Evolutionary conservation across 1,139 yeast genomes (phyloP), one percentile per base, ranked within the genome.

Genomic region (Diutina neorugosa): DNA sequence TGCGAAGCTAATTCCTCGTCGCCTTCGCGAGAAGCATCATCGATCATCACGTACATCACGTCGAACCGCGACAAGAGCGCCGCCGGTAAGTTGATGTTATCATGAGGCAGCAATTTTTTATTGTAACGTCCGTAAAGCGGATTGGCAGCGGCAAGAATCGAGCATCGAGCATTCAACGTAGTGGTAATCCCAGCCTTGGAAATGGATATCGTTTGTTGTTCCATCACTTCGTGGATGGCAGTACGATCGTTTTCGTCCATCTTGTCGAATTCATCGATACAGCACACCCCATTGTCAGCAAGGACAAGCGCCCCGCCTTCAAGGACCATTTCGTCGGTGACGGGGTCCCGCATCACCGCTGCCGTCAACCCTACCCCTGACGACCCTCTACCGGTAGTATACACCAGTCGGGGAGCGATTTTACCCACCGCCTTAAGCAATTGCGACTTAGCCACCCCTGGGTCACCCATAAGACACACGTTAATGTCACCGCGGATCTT

Each of bases 311-410:
- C 98, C 69, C 99, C 99, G 56, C 98, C 98, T 77, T 94, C 98
- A 54, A 94, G 76, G 18, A 93, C 90, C 96, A 93, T 90, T 69
- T 94, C 98, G 68, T 93, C 98, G 2, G 98, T 93, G 42, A 93
- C 93, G 2, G 98, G 98, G 66, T 94, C 99, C 63, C 96, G 81
- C 96, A 93, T 90, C 46, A 94, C 98, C 0, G 98, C 98, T 2
- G 99, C 99, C 2, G 99, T 94, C 62, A 94, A 77, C 70, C 99
- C 99, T 52, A 94, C 99, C 54, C 98, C 99, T 0, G 98, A 93
- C 5, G 98, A 90, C 66, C 99, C 99, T 65, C 96, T 81, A 71
- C 99, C 99, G 1, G 98, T 94, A 8, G 99, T 94, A 69, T 94
- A 94, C 44, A 94, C 96, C 52, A 96, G 95, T 65, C 98, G 80